Base-by-base conservation (phyloP, 768 basidiomycete genomes). In the Gyrodon lividus region DNA sequence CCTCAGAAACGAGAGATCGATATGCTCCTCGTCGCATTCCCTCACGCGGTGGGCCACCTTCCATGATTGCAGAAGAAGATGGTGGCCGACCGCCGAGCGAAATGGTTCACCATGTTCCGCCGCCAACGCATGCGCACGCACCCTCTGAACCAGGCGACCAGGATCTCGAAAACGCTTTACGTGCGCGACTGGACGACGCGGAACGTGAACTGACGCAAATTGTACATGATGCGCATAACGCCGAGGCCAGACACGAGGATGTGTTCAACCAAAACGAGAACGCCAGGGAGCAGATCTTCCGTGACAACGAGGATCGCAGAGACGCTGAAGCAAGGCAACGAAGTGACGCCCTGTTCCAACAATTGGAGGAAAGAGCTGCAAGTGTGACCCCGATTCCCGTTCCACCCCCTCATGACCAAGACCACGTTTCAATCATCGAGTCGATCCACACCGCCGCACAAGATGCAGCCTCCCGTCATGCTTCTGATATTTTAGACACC, bases 201-300 rank as follows among this genome's bases (percentile, higher is more conserved):
- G 80, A 83, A 45, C 67, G 71, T 17, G 74, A 75, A 19, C 62
- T 89, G 12, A 71, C 74, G 4, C 71, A 78, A 26, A 71, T 79
- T 5, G 72, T 75, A 8, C 71, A 73, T 7, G 74, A 75, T 2
- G 78, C 82, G 0, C 76, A 78, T 31, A 79, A 81, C 45, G 80
- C 79, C 1, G 89, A 92, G 59, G 76, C 80, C 22, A 72, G 72
- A 41, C 79, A 89, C 9, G 88, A 91, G 50, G 66, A 64, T 7
- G 80, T 83, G 26, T 90, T 88, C 69, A 76, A 79, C 16, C 70
- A 70, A 1, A 78, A 80, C 52, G 89, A 92, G 65, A 81, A 84
- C 10, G 82, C 80, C 45, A 74, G 88, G 6, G 75, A 87, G 17
- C 77, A 71, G 7, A 64, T 83, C 2, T 89, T 89, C 64, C 60